Evolutionary conservation across 352 stramenopile genomes (phyloP), one percentile per base, ranked within the genome.

Genomic region (Phytophthora colocasiae): DNA sequence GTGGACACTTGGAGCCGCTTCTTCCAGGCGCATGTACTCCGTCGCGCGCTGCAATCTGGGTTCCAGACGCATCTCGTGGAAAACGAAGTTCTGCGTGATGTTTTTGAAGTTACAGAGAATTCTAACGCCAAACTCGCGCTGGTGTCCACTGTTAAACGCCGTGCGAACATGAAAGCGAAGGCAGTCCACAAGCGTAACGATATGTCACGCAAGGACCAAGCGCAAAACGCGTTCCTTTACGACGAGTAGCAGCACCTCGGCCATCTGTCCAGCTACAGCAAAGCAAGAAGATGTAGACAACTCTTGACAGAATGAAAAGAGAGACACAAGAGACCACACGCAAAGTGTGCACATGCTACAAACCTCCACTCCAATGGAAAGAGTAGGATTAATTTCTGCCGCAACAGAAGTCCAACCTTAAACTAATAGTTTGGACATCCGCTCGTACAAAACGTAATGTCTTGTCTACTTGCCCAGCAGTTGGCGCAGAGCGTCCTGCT

Each of bases 401-500:
- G 58, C 36, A 39, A 71, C n/a, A 49, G 22, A 29, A 7, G 57
- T 62, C 55, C 43, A 15, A 66, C 31, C 34, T 40, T 49, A n/a
- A 67, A 53, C 27, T 31, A 31, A n/a, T 26, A 58, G 54, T 48
- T 65, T 53, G 46, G 55, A 31, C 27, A 22, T 41, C 51, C 27
- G 14, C 52, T 63, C 36, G 62, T 58, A 31, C n/a, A 19, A 65
- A 36, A 46, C 17, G 41, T 54, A 41, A 69, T 43, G 31, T 27
- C 40, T 40, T 49, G 34, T 15, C 58, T 89, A 88, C 46, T 86
- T 85, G 63, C 85, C 86, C 12, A 94, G 76, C 19, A 94, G 65
- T 57, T 89, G 81, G 49, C 84, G 82, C 36, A 94, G 67, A 66
- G 86, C 86, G 47, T 94, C 86, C 58, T 90, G 83, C 54, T 94